Evolutionary conservation across 495 filamentous ascomycete species (phyloP).

Genomic region (Bacidia rubella): DNA sequence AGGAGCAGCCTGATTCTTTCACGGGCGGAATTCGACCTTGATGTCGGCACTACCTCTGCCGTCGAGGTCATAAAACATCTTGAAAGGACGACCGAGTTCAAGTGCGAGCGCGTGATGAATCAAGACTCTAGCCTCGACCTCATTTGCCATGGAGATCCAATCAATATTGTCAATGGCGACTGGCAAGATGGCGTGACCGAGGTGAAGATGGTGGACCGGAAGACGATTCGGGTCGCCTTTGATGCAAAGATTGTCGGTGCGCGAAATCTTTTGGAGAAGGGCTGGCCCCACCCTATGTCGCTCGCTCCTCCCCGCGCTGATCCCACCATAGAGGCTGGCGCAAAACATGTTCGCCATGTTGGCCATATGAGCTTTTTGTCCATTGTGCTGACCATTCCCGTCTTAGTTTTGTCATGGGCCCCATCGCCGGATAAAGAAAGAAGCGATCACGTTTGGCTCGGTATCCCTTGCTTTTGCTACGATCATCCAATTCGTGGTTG

Average conservation of each 20-base stretch:
- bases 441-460: slow-evolving; percentile 19
- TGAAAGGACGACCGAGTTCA: slow-evolving; percentile 45
- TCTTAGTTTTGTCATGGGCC: slow-evolving; percentile 59
- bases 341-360: slow-evolving; percentile 44
- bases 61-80: slow-evolving; percentile 36
- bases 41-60: slow-evolving; percentile 24
- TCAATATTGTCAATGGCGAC: not conserved
- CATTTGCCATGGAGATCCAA: not conserved
- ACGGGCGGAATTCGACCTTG: slow-evolving; percentile 48
- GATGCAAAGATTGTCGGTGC: slow-evolving; percentile 44
- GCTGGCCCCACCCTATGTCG: slow-evolving; percentile 23
- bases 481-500: slow-evolving; percentile 49
- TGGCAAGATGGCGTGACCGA: slow-evolving; percentile 1
- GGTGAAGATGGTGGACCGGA: slow-evolving; percentile 21
- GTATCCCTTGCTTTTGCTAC: slow-evolving; percentile 49
- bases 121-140: slow-evolving; percentile 12
- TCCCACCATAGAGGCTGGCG: slow-evolving; percentile 29
- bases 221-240: slow-evolving; percentile 37
- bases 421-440: slow-evolving; percentile 27
- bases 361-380: slow-evolving; percentile 47
- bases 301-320: slow-evolving; percentile 32
- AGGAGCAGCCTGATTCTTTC: slow-evolving; percentile 48
- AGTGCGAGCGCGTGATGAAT: slow-evolving; percentile 31
- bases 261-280: slow-evolving; percentile 35
- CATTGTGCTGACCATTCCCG: slow-evolving; percentile 50